Evolutionary conservation across 305 asterid species (phyloP).

Genomic region (Fraxinus angustifolia): DNA sequence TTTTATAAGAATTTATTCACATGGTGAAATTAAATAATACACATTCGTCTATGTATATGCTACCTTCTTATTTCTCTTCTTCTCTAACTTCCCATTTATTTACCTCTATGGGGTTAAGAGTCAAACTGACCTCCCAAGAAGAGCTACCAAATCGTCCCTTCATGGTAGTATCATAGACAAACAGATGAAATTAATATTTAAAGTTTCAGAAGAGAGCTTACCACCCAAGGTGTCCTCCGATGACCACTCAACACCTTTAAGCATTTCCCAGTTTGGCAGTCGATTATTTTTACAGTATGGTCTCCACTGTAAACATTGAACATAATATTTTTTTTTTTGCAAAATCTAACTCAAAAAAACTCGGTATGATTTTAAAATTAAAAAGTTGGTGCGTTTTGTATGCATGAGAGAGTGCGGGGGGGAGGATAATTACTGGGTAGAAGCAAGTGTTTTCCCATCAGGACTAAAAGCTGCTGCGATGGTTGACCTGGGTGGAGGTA

Average conservation of each 20-base stretch:
- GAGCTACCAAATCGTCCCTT: constrained; percentile 5
- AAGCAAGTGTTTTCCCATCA: constrained; percentile 91
- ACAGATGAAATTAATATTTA: neutral
- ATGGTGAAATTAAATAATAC: neutral
- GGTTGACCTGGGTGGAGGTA: constrained; percentile 95
- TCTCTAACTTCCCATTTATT: neutral
- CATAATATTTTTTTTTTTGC: neutral
- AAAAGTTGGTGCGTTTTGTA: neutral
- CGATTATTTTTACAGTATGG: constrained; percentile 91
- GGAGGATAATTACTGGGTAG: constrained; percentile 66
- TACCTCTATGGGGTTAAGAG: neutral
- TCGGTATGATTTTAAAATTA: neutral
- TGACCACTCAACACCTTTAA: constrained; percentile 95
- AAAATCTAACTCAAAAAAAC: neutral
- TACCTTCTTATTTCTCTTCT: neutral
- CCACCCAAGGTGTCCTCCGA: constrained; percentile 99
- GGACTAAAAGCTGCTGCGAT: constrained; percentile 97
- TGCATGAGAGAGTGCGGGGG: neutral
- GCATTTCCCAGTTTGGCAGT: constrained; percentile 88
- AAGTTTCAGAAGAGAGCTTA: constrained; percentile 42
- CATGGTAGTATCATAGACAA: constrained; percentile 10
- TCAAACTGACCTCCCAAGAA: neutral
- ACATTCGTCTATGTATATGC: neutral
- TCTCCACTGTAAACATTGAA: constrained; percentile 68
- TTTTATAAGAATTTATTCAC: neutral